Conservation (phyloP, 192 early-diverging fungal species). For the Gigaspora rosea region DNA sequence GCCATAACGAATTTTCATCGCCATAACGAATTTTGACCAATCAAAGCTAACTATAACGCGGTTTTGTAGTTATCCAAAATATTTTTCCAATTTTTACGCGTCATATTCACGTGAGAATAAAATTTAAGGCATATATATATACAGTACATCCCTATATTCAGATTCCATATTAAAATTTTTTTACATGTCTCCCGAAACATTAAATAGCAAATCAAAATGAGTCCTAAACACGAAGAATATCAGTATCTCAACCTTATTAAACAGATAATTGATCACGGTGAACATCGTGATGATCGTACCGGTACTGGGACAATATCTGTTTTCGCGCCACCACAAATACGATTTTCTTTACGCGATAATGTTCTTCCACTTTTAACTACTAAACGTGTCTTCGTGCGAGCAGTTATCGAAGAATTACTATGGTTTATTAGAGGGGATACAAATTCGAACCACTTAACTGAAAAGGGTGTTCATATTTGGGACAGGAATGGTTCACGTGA, state of each 20-base stretch:
- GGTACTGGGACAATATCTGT: slow-evolving; percentile 82
- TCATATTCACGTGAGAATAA: too few species aligned
- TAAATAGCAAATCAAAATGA: too few species aligned
- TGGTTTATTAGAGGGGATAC: slow-evolving; percentile 96
- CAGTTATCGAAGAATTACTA: slow-evolving; percentile 90
- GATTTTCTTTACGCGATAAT: slow-evolving; percentile 77
- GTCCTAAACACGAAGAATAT: slow-evolving; percentile 69
- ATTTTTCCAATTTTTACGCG: too few species aligned
- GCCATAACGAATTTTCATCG: too few species aligned
- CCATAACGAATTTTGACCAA: too few species aligned
- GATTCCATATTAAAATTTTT: too few species aligned
- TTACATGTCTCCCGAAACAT: too few species aligned
- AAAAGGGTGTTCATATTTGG: slow-evolving; percentile 80
- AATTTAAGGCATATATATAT: too few species aligned
- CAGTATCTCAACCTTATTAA: slow-evolving; percentile 86
- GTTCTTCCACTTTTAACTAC: slow-evolving; percentile 90
- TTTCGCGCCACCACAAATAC: slow-evolving; percentile 86
- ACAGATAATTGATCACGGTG: slow-evolving; percentile 70
- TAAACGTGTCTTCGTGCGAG: slow-evolving; percentile 90
- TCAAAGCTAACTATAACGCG: too few species aligned
- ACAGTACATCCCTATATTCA: too few species aligned
- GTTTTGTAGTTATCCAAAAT: too few species aligned
- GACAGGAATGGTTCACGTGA: slow-evolving; percentile 90
- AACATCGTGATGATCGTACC: slow-evolving; percentile 83
- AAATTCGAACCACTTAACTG: slow-evolving; percentile 72